These are phyloP conservation scores for Diaporthe sp. DNA, from an alignment of 2,329 filamentous ascomycete species.

Conservation along the genomic window DNA sequence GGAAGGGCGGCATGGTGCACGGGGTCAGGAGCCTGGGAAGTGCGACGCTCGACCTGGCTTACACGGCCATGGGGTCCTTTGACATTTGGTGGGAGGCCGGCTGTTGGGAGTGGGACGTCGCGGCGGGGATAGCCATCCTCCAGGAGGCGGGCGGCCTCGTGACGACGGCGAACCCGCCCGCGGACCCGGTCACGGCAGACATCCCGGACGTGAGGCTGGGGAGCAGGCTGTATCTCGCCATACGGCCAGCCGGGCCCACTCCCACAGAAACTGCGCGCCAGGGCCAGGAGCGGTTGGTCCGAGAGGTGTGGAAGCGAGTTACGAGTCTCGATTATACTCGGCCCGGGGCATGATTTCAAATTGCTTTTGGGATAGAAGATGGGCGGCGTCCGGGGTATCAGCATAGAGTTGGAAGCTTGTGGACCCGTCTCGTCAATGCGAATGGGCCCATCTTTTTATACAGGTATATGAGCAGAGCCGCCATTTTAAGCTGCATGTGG, in stretches of 20 bases:
- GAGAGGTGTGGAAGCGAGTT: conserved; percentile 79
- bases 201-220: conserved; percentile 73
- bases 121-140: conserved; percentile 78
- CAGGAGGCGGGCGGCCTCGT: conserved; percentile 79
- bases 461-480: conserved; percentile 34
- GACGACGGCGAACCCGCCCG: conserved; percentile 78
- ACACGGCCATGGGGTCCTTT: conserved; percentile 78
- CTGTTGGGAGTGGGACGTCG: conserved; percentile 86
- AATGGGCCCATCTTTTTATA: conserved; percentile 28
- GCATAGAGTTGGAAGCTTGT: conserved; percentile 27
- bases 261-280: conserved; percentile 71
- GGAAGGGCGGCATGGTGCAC: conserved; percentile 83
- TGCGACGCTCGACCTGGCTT: conserved; percentile 79
- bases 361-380: no score
- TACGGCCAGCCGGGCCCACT: conserved; percentile 73
- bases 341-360: conserved; percentile 61
- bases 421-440: conserved; percentile 5
- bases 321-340: conserved; percentile 73
- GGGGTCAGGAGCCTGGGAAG: conserved; percentile 78
- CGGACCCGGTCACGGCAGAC: conserved; percentile 61
- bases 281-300: conserved; percentile 75
- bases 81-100: conserved; percentile 89
- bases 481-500: neutral
- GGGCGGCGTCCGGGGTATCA: neutral
- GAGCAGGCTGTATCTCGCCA: conserved; percentile 76